These are phyloP conservation scores for Cardamine chenopodiifolia DNA, from an alignment of 345 rosid species.

Conservation along the genomic window DNA sequence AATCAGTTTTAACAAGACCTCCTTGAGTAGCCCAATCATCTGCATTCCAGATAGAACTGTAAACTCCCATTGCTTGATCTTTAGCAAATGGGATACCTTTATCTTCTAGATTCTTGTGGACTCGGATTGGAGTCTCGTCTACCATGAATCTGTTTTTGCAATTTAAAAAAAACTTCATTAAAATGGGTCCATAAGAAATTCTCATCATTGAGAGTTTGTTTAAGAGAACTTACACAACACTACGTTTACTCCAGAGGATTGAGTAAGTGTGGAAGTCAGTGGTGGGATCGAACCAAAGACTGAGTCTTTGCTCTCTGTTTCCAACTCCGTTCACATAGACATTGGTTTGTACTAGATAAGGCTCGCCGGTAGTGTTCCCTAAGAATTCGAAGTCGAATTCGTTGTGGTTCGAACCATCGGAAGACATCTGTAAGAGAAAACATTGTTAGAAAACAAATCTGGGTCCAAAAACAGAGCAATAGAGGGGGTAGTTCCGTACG, in stretches of 20 bases:
- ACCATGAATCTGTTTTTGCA: conserved; percentile 65
- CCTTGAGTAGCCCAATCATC: conserved; percentile 99
- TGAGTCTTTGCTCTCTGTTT: conserved; percentile 89
- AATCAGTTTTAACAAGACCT: conserved; percentile 89
- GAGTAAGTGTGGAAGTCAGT: conserved; percentile 87
- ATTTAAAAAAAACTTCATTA: neutral
- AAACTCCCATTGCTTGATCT: conserved; percentile 96
- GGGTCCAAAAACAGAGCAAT: conserved; percentile 16
- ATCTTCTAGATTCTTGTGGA: conserved; percentile 83
- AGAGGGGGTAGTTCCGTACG: conserved; percentile 46
- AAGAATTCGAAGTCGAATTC: conserved; percentile 97
- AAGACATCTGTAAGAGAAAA: conserved; percentile 73
- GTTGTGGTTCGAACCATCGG: conserved; percentile 86
- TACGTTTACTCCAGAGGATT: conserved; percentile 77
- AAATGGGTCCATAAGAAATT: neutral
- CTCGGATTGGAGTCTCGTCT: conserved; percentile 80
- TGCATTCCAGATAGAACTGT: conserved; percentile 99
- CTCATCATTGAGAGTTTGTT: neutral
- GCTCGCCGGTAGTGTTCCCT: conserved; percentile 92
- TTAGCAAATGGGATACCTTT: conserved; percentile 86
- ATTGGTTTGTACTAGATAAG: conserved; percentile 87
- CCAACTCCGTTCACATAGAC: conserved; percentile 90
- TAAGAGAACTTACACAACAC: conserved; percentile 72
- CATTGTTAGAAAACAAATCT: neutral
- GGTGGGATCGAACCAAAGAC: conserved; percentile 97